Evolutionary conservation across 495 filamentous ascomycete species (phyloP).

Genomic region (Neurospora pannonica): DNA sequence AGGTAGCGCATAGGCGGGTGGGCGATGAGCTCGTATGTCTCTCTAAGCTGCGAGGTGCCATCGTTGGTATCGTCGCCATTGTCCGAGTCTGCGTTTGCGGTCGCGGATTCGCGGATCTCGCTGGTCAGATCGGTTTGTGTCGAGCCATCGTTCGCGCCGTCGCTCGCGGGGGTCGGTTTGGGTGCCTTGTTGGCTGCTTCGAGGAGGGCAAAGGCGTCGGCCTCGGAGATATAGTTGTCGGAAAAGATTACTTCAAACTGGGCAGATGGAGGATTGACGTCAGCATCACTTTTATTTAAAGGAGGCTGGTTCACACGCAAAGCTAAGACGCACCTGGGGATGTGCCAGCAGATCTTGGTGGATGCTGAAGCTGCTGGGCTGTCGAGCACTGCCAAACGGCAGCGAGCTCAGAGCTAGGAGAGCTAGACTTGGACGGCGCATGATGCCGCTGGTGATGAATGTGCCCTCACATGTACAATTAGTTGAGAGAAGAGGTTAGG

Average conservation of each 20-base stretch:
- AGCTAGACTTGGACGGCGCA: constrained; percentile 37
- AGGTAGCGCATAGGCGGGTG: constrained; percentile 64
- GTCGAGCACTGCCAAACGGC: constrained; percentile 32
- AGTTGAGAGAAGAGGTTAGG: not conserved
- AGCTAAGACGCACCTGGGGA: constrained; percentile 61
- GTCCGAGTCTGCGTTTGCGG: constrained; percentile 13
- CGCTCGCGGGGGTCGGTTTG: not conserved
- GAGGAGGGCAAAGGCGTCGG: constrained; percentile 54
- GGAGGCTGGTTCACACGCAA: not conserved
- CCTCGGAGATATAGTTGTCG: constrained; percentile 61
- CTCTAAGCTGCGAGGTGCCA: constrained; percentile 16
- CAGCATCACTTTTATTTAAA: not conserved
- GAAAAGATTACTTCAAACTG: constrained; percentile 80
- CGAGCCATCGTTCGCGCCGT: constrained; percentile 20
- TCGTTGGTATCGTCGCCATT: constrained; percentile 7
- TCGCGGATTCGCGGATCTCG: constrained; percentile 21
- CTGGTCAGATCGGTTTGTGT: constrained; percentile 27
- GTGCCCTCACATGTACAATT: constrained; percentile 21
- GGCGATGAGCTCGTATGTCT: constrained; percentile 65
- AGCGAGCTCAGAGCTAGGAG: constrained; percentile 26
- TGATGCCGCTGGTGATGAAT: constrained; percentile 32
- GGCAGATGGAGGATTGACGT: not conserved
- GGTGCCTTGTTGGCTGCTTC: constrained; percentile 14
- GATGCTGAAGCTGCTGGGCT: constrained; percentile 45
- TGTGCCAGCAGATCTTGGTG: constrained; percentile 87